Base-by-base conservation (phyloP, 305 asterid species). In the Striga hermonthica region DNA sequence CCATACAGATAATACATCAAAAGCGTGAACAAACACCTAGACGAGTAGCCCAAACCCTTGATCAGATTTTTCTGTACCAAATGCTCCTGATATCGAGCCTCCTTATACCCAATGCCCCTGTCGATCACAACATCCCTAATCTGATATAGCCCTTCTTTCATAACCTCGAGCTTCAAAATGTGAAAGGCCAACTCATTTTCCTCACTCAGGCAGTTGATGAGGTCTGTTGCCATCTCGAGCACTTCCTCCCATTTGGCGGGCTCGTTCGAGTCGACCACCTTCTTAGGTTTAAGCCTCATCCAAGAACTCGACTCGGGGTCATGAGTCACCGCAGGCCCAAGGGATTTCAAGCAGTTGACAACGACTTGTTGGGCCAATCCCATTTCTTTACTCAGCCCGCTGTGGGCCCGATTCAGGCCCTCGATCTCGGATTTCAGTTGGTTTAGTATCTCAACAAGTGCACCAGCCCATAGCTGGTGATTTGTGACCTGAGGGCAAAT, bases 101-200 rank as follows among this genome's bases (percentile, higher is more conserved):
- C 96, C 72, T 74, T 84, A 58, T 83, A 87, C 16, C 97, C 98
- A 4, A 82, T 84, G 61, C 64, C 84, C 76, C 80, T 89, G 55
- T 90, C 96, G 43, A 87, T 73, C 80, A 76, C 67, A 48, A 86
- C 78, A 43, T 88, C 95, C 71, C 82, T 59, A 38, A 92, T 83
- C 81, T 90, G 98, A 66, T 84, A 81, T 7, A 89, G 76, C 35
- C 94, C 96, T 76, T 87, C 97, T 78, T 86, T 92, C 97, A 87
- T 90, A 10, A 60, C 75, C 73, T 84, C 95, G 38, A 88, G 85
- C 83, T 92, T 92, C 11, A 77, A 64, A 57, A 81, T 81, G 41
- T 80, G 85, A 16, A 69, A 60, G 48, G 77, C 64, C 34, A 81
- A 72, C 39, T 78, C 84, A 10, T 49, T 74, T 57, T 78, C 87